Base-by-base conservation (phyloP, 306 rosid species). In the Prunus padus region DNA sequence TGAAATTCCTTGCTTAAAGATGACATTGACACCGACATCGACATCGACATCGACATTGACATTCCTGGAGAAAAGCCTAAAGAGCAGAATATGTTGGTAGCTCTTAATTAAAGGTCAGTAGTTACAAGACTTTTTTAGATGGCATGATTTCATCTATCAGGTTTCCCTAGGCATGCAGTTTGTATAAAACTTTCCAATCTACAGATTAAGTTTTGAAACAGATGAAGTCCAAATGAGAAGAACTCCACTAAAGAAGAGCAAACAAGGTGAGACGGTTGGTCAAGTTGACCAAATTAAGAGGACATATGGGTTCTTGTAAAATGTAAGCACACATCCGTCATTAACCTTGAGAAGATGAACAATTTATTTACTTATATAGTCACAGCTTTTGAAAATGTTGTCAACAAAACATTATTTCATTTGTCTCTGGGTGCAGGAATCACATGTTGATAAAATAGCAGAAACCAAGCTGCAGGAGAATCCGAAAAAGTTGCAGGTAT, bases 91-190 rank as follows among this genome's bases (percentile, higher is more conserved):
- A 82, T 92, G 84, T 77, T 92, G 70, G 85, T 82, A 72, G 81
- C 87, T 80, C 85, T 90, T 18, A 90, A 88, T 94, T 5, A 94
- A 94, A 88, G 97, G 98, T 91, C 57, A 74, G 84, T n/a, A n/a
- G n/a, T n/a, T 75, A 11, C 15, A 19, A 15, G 4, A 28, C 47
- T n/a, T n/a, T n/a, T n/a, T 12, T 51, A 30, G 31, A 31, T 12
- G 62, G 8, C 2, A 12, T 20, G 14, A 11, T 11, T 4, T 12
- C 33, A 5, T 54, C 20, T 2, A 31, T 49, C 6, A 31, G 45
- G 47, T 59, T 12, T 67, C 7, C 25, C 2, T 28, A 0, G 1
- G n/a, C n/a, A n/a, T n/a, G 45, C 19, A 37, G 11, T 19, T 28
- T 31, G 0, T 61, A n/a, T 19, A 57, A 63, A 49, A 57, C 7